These are phyloP conservation scores for Scopulariopsis brevicaulis DNA, from an alignment of 2,329 filamentous ascomycete genomes.

Conservation along the genomic window DNA sequence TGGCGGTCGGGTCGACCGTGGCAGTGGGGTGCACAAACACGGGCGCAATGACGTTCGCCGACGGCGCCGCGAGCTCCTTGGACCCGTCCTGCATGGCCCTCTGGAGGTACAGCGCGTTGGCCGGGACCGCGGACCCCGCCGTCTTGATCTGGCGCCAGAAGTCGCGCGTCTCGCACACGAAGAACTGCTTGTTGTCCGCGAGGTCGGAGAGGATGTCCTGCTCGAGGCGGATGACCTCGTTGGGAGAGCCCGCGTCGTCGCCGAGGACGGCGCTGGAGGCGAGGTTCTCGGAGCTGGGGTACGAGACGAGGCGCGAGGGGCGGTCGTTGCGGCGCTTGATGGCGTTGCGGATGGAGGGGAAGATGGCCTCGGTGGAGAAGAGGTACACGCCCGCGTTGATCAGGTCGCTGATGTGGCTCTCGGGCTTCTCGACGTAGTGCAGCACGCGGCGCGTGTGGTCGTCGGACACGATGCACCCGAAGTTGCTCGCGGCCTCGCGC, in stretches of 20 bases:
- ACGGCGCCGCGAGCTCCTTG: slow-evolving; percentile 70
- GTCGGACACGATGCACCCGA: slow-evolving; percentile 95
- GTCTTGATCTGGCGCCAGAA: slow-evolving; percentile 99
- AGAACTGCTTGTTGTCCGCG: slow-evolving; percentile 95
- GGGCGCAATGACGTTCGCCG: slow-evolving; percentile 77
- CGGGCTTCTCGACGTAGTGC: slow-evolving; percentile 98
- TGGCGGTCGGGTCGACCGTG: slow-evolving; percentile 83
- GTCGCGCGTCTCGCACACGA: slow-evolving; percentile 95
- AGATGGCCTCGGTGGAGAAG: slow-evolving; percentile 90
- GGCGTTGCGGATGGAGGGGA: slow-evolving; percentile 85
- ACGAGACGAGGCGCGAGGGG: slow-evolving; percentile 73
- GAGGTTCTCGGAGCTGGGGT: slow-evolving; percentile 90
- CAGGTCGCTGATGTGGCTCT: slow-evolving; percentile 92
- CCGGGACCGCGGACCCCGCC: slow-evolving; percentile 89
- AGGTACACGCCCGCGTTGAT: slow-evolving; percentile 99
- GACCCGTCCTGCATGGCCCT: slow-evolving; percentile 80
- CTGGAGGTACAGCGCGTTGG: slow-evolving; percentile 92
- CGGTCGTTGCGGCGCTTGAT: slow-evolving; percentile 94
- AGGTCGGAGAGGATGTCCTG: slow-evolving; percentile 94
- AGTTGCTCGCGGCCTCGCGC: slow-evolving; percentile 88
- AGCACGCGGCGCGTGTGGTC: slow-evolving; percentile 87
- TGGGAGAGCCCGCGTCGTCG: slow-evolving; percentile 64
- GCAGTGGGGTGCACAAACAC: slow-evolving; percentile 94
- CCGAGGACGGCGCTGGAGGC: slow-evolving; percentile 48
- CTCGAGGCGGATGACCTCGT: slow-evolving; percentile 84